These are phyloP conservation scores for Candida sakaeoensis DNA, from an alignment of 805 yeast genomes.

Conservation along the genomic window DNA sequence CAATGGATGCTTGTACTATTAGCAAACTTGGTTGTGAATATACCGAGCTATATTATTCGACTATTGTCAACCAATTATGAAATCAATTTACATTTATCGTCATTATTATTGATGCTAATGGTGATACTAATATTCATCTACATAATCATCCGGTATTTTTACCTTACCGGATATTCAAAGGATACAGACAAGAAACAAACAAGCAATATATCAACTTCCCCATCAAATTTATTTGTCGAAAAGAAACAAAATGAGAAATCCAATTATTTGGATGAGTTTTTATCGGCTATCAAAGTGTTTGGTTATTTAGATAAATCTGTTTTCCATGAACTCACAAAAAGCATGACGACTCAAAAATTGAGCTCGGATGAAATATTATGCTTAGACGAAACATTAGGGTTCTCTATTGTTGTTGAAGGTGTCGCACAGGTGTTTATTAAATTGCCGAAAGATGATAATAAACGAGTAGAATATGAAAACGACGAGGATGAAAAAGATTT, in stretches of 20 bases:
- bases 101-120: slow-evolving; percentile 30
- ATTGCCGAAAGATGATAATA: slow-evolving; percentile 23
- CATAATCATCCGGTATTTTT: slow-evolving; percentile 56
- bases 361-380: slow-evolving; percentile 72
- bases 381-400: slow-evolving; percentile 74
- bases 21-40: neutral
- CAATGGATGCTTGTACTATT: slow-evolving; percentile 1
- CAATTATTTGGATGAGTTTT: slow-evolving; percentile 81
- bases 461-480: slow-evolving; percentile 15
- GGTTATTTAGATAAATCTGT: slow-evolving; percentile 90
- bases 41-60: slow-evolving; percentile 14
- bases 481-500: slow-evolving; percentile 38
- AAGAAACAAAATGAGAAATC: slow-evolving; percentile 27
- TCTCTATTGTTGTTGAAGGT: slow-evolving; percentile 91
- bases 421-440: slow-evolving; percentile 72
- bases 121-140: slow-evolving; percentile 18
- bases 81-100: slow-evolving; percentile 48
- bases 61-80: slow-evolving; percentile 41
- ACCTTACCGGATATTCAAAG: slow-evolving; percentile 57
- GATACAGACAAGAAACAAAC: slow-evolving; percentile 28
- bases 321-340: slow-evolving; percentile 87
- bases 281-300: slow-evolving; percentile 87
- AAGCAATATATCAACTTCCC: neutral
- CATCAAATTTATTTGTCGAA: slow-evolving; percentile 19
- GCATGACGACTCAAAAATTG: slow-evolving; percentile 84